Percentiles rank a stretch among this genome's conserved stretches.
These are phyloP conservation scores for Heimioporus sp. DNA, from an alignment of 768 basidiomycete genomes.

Conservation along the genomic window DNA sequence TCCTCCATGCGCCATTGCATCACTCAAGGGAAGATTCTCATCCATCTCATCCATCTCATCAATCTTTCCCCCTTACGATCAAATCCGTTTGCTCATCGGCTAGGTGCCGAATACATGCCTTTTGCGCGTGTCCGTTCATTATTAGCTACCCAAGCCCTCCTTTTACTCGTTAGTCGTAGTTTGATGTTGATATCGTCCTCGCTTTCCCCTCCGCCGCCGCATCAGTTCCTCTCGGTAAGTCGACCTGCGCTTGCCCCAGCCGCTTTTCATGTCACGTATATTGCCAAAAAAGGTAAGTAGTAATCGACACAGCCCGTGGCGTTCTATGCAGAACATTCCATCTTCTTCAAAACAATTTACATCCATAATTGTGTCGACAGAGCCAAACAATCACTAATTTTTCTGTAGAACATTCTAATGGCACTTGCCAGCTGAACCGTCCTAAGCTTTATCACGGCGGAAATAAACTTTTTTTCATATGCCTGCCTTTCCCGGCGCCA, in stretches of 20 bases:
- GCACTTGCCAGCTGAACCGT: neutral
- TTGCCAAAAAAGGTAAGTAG: constrained; percentile 15
- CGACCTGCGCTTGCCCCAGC: neutral
- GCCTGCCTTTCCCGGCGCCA: neutral
- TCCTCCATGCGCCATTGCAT: constrained; percentile 1
- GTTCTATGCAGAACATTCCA: constrained; percentile 29
- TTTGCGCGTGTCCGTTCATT: constrained; percentile 10
- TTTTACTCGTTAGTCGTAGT: neutral
- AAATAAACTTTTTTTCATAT: constrained; percentile 8
- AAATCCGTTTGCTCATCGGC: neutral
- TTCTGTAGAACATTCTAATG: constrained; percentile 1
- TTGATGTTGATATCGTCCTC: neutral
- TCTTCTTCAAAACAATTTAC: constrained; percentile 1
- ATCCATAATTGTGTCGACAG: constrained; percentile 20
- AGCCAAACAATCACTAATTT: constrained; percentile 16
- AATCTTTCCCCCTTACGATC: too few species aligned
- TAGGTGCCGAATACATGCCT: constrained; percentile 13
- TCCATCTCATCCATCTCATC: too few species aligned
- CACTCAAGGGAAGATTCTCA: neutral
- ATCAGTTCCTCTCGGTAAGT: neutral
- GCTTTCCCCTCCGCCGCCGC: neutral
- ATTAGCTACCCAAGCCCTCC: neutral
- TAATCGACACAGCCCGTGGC: constrained; percentile 15
- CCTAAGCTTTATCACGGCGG: constrained; percentile 7
- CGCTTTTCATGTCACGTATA: neutral